These are phyloP conservation scores for Microbotryum saponariae DNA, from an alignment of 1,284 basidiomycete species.

Conservation along the genomic window DNA sequence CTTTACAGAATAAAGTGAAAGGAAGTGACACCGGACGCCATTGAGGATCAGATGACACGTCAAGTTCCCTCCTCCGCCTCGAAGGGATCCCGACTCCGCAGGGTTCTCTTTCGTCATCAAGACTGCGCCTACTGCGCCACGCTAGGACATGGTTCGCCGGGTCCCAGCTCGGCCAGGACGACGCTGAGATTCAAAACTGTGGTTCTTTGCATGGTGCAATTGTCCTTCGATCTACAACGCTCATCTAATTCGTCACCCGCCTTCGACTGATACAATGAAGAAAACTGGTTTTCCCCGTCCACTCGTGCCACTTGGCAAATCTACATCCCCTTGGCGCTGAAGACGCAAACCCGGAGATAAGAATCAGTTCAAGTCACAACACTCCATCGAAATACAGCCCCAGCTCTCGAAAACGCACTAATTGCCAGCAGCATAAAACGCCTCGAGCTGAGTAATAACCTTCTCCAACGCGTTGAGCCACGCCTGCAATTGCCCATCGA, in stretches of 20 bases:
- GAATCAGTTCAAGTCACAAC: neutral
- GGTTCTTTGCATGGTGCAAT: no score
- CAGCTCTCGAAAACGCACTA: conserved; percentile 1
- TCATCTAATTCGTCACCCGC: no score
- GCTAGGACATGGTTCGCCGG: no score
- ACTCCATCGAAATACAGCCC: neutral
- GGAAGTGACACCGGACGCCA: no score
- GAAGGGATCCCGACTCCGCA: no score
- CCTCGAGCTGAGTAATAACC: conserved; percentile 31
- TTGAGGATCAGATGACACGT: no score
- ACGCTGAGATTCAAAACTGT: no score
- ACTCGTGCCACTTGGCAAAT: neutral
- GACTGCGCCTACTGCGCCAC: no score
- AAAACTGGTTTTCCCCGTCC: neutral
- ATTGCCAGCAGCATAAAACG: conserved; percentile 28
- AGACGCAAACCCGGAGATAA: neutral
- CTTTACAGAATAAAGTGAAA: no score
- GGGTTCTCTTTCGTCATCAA: no score
- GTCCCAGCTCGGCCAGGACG: no score
- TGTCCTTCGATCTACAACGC: neutral
- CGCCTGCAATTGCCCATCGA: conserved; percentile 60
- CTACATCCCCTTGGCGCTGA: conserved; percentile 5
- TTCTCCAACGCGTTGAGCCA: conserved; percentile 55
- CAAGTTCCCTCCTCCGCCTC: no score
- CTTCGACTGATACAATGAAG: neutral